Evolutionary conservation across 2,329 filamentous ascomycete genomes (phyloP).

Genomic region (Trichophaea hybrida): DNA sequence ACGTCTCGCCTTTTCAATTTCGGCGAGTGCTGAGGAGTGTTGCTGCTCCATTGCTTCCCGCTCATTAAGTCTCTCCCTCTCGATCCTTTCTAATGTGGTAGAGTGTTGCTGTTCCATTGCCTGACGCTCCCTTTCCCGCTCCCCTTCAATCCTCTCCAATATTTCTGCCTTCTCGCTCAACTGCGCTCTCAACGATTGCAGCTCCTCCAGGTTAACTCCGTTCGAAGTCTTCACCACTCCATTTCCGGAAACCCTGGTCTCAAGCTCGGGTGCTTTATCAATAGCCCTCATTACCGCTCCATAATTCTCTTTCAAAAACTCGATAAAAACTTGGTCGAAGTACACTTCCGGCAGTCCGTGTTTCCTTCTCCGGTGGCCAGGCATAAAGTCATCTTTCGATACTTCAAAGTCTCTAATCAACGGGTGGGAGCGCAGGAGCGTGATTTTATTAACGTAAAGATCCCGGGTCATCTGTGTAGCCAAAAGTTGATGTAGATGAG

Average conservation of each 20-base stretch:
- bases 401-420: conserved; percentile 83
- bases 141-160: conserved; percentile 37
- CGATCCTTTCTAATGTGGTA: neutral
- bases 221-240: conserved; percentile 67
- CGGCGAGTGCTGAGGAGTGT: conserved; percentile 35
- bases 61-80: neutral
- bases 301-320: conserved; percentile 94
- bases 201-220: conserved; percentile 82
- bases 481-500: conserved; percentile 66
- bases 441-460: conserved; percentile 70
- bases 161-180: conserved; percentile 56
- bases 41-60: neutral
- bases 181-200: conserved; percentile 69
- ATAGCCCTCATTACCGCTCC: conserved; percentile 70
- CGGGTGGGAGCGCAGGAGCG: conserved; percentile 60
- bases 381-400: conserved; percentile 16
- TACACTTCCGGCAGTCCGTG: conserved; percentile 60
- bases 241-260: conserved; percentile 49
- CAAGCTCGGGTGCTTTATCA: conserved; percentile 77
- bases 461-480: conserved; percentile 66
- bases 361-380: conserved; percentile 5
- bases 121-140: neutral
- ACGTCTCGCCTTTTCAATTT: conserved; percentile 28
- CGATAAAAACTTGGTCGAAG: conserved; percentile 74
- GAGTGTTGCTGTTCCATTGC: neutral